phyloP scores from a whole-genome alignment of 2,329 filamentous ascomycete species.

The Stenocarpella maydis region DNA sequence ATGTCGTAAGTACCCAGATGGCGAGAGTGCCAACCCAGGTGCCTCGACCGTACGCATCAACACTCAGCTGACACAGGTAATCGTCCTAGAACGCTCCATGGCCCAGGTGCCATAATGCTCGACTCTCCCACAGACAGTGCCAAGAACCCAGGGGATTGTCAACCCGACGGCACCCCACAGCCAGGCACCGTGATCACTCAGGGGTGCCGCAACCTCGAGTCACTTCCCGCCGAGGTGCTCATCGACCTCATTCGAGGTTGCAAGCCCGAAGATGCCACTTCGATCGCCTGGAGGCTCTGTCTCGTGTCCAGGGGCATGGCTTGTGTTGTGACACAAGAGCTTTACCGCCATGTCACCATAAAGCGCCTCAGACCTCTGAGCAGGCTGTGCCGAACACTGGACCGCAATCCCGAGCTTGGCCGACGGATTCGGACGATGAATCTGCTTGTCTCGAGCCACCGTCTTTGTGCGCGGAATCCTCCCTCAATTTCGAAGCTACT shows the following conservation, averaged over 20 bases:
- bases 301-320: not conserved
- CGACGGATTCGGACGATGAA: not conserved
- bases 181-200: no score
- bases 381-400: not conserved
- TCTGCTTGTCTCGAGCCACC: not conserved
- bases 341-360: not conserved
- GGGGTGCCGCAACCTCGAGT: not conserved
- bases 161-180: not conserved
- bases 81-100: no score
- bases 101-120: no score
- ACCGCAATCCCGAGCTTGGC: not conserved
- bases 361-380: accelerated
- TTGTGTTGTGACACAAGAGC: not conserved
- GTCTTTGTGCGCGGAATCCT: no score
- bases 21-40: no score
- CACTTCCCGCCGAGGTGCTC: not conserved
- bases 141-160: not conserved
- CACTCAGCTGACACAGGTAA: not conserved
- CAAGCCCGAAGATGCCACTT: not conserved
- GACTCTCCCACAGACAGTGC: no score
- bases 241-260: not conserved
- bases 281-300: not conserved
- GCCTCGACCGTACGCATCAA: no score
- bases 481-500: no score
- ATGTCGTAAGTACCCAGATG: no score